Conservation (phyloP, 805 yeast species). For the Teunomyces aglyptinius region DNA sequence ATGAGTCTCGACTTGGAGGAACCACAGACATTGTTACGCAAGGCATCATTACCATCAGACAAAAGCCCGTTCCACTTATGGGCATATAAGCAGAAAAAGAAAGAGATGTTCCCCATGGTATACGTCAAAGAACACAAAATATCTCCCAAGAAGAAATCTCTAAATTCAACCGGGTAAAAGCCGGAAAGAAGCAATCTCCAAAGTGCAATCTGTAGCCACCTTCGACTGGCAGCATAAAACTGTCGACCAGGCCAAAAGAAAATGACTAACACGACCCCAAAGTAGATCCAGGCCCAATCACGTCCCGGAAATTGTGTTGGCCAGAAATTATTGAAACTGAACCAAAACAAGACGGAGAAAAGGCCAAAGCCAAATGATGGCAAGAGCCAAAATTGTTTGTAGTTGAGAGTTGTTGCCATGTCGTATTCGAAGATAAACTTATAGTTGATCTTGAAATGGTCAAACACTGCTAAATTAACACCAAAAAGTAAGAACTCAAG, state of each 20-base stretch:
- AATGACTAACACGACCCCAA: conserved; percentile 49
- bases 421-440: conserved; percentile 89
- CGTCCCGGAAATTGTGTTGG: conserved; percentile 57
- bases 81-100: conserved; percentile 81
- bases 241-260: conserved; percentile 62
- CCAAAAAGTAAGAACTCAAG: conserved; percentile 65
- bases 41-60: conserved; percentile 28
- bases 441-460: conserved; percentile 74
- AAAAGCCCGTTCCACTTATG: conserved; percentile 62
- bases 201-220: conserved; percentile 71
- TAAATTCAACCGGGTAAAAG: conserved; percentile 89
- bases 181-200: conserved; percentile 81
- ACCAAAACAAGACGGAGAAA: conserved; percentile 65
- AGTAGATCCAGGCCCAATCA: conserved; percentile 78
- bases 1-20: conserved; percentile 69
- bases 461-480: conserved; percentile 71
- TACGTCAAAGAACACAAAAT: conserved; percentile 86
- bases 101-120: conserved; percentile 78
- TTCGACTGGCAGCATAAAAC: conserved; percentile 60
- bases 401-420: conserved; percentile 62
- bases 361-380: conserved; percentile 60
- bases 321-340: conserved; percentile 73
- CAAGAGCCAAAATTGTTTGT: conserved; percentile 60
- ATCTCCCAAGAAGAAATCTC: conserved; percentile 93
- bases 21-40: conserved; percentile 54